Evolutionary conservation across 768 basidiomycete genomes (phyloP).

Genomic region (Boletus pseudopeckii): DNA sequence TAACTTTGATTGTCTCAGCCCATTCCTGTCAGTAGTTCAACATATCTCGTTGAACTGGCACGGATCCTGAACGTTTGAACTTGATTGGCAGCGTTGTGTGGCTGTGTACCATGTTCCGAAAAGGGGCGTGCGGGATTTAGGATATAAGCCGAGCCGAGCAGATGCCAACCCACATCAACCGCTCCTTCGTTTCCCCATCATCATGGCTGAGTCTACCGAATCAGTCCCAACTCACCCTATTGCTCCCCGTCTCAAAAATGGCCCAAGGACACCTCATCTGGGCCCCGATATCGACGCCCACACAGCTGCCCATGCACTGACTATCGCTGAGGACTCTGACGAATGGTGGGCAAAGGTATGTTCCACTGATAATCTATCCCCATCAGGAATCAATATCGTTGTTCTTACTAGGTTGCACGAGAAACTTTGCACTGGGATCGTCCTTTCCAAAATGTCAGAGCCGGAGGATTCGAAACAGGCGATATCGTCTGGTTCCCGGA

Average conservation of each 20-base stretch:
- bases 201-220: conserved; percentile 39
- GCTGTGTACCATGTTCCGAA: conserved; percentile 17
- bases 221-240: conserved; percentile 59
- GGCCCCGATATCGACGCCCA: conserved; percentile 80
- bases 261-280: conserved; percentile 68
- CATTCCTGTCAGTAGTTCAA: background rate
- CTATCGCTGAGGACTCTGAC: conserved; percentile 75
- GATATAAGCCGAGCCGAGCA: conserved; percentile 19
- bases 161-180: background rate
- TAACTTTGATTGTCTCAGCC: background rate
- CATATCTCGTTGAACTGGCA: background rate
- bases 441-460: conserved; percentile 82
- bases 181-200: conserved; percentile 9
- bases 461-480: conserved; percentile 79
- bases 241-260: conserved; percentile 67
- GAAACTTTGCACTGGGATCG: conserved; percentile 84
- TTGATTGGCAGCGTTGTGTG: conserved; percentile 8
- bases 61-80: background rate
- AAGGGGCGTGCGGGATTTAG: conserved; percentile 7
- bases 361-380: background rate
- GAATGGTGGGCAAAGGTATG: conserved; percentile 86
- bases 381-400: background rate
- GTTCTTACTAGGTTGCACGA: conserved; percentile 56
- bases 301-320: conserved; percentile 58
- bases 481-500: conserved; percentile 97